Conservation (phyloP, 768 basidiomycete genomes). For the Lanmaoa pseudosensibilis region DNA sequence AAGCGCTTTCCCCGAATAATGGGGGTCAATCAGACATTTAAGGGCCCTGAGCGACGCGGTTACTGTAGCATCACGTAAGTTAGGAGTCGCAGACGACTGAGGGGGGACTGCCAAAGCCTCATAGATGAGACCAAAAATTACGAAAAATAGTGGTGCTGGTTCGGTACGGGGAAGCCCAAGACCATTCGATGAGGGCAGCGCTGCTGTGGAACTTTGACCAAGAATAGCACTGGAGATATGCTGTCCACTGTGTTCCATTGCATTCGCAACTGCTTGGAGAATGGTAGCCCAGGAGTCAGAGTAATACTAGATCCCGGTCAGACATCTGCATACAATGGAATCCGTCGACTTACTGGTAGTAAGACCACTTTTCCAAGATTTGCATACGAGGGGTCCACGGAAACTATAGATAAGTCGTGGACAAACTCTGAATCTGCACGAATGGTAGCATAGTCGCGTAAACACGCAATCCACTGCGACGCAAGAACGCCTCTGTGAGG, state of each 20-base stretch:
- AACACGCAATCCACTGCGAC: conserved; percentile 81
- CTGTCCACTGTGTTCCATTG: conserved; percentile 70
- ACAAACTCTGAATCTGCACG: conserved; percentile 85
- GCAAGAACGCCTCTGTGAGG: conserved; percentile 76
- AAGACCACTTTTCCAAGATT: conserved; percentile 89
- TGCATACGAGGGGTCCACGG: conserved; percentile 80
- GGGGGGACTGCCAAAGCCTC: conserved; percentile 74
- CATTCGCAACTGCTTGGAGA: conserved; percentile 79
- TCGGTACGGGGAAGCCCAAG: conserved; percentile 42
- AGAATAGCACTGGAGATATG: conserved; percentile 80
- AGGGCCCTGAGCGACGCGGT: conserved; percentile 73
- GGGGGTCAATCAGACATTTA: conserved; percentile 74
- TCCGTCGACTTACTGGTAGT: conserved; percentile 65
- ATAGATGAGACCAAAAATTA: conserved; percentile 91
- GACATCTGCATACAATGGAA: not conserved
- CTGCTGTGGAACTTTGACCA: conserved; percentile 43
- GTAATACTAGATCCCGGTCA: conserved; percentile 67
- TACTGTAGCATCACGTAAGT: conserved; percentile 47
- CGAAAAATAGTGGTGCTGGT: conserved; percentile 81
- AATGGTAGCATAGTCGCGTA: conserved; percentile 92
- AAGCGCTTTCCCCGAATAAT: conserved; percentile 79
- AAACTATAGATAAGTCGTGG: conserved; percentile 70
- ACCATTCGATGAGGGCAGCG: conserved; percentile 21
- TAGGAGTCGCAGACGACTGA: conserved; percentile 47
- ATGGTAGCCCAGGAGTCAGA: conserved; percentile 77